Percentiles rank a stretch among this genome's conserved stretches.
Conservation (phyloP, 2,329 filamentous ascomycete genomes). For the Apiospora koreana region DNA sequence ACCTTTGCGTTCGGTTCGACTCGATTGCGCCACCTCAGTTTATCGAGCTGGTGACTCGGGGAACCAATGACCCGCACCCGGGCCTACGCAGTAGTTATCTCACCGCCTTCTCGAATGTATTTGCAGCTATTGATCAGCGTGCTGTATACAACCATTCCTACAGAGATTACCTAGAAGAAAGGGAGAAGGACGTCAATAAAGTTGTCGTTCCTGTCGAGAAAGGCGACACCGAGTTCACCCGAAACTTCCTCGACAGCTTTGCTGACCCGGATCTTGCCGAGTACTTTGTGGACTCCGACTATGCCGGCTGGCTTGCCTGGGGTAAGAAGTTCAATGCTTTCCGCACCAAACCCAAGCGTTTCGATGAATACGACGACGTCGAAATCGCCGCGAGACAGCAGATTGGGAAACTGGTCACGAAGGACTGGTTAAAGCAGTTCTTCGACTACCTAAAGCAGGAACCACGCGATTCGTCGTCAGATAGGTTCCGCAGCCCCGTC, state of each 20-base stretch:
- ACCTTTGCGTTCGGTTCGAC: slow-evolving; percentile 89
- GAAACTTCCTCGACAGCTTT: slow-evolving; percentile 77
- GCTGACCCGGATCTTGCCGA: slow-evolving; percentile 70
- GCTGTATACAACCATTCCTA: slow-evolving; percentile 86
- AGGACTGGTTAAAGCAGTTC: slow-evolving; percentile 82
- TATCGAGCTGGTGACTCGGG: slow-evolving; percentile 78
- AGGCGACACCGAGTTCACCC: slow-evolving; percentile 78
- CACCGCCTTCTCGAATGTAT: slow-evolving; percentile 73
- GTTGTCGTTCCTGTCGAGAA: slow-evolving; percentile 71
- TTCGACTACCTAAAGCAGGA: slow-evolving; percentile 97
- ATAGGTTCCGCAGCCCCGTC: slow-evolving; percentile 88
- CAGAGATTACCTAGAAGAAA: slow-evolving; percentile 80
- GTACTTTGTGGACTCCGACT: slow-evolving; percentile 89
- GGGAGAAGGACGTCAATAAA: slow-evolving; percentile 76
- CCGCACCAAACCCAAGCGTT: slow-evolving; percentile 69
- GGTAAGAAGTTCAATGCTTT: slow-evolving; percentile 82
- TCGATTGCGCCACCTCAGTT: slow-evolving; percentile 79
- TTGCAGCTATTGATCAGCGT: slow-evolving; percentile 84
- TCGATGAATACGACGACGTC: slow-evolving; percentile 73
- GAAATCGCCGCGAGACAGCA: slow-evolving; percentile 74
- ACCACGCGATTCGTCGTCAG: slow-evolving; percentile 76
- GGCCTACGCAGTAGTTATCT: slow-evolving; percentile 80
- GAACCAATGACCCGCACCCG: slow-evolving; percentile 88
- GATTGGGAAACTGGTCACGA: slow-evolving; percentile 78
- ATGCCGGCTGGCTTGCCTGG: slow-evolving; percentile 97